Evolutionary conservation across 2,329 filamentous ascomycete genomes (phyloP).

Genomic region (Tolypocladium tundrense): DNA sequence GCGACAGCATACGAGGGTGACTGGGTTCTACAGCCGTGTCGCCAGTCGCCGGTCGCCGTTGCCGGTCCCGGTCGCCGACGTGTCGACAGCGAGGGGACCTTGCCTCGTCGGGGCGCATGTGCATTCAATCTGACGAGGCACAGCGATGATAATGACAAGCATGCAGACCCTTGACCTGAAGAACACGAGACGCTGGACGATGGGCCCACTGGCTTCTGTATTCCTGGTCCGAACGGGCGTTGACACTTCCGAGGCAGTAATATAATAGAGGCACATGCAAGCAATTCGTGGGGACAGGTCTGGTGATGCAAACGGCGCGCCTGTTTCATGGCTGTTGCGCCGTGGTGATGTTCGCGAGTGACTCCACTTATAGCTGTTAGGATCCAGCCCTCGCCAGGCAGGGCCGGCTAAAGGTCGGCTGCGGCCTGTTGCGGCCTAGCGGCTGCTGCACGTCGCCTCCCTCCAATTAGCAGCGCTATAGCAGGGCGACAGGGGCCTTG

Average conservation of each 20-base stretch:
- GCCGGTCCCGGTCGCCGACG: not conserved
- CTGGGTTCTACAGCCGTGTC: not conserved
- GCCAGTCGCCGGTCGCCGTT: not conserved
- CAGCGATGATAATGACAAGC: not conserved
- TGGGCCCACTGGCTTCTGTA: not conserved
- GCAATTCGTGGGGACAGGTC: not conserved
- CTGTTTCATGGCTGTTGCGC: not conserved
- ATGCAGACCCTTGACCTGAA: not conserved
- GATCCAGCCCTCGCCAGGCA: slow-evolving; percentile 22
- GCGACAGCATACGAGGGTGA: not conserved
- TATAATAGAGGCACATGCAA: not conserved
- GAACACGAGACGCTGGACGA: not conserved
- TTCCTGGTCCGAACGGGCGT: not conserved
- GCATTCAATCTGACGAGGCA: not conserved
- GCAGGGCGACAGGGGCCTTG: not conserved
- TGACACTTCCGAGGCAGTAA: not conserved
- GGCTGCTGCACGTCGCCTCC: slow-evolving; percentile 2
- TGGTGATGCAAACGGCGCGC: not conserved
- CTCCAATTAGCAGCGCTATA: not conserved
- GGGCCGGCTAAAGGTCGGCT: slow-evolving; percentile 20
- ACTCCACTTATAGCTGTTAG: slow-evolving; percentile 10
- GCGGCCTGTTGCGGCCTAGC: slow-evolving; percentile 10
- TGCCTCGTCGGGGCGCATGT: not conserved
- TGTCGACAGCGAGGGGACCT: not conserved
- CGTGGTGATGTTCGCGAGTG: too few relatives aligned